Base-by-base conservation (phyloP, 2,329 filamentous ascomycete species). In the Aspergillus japonicus region DNA sequence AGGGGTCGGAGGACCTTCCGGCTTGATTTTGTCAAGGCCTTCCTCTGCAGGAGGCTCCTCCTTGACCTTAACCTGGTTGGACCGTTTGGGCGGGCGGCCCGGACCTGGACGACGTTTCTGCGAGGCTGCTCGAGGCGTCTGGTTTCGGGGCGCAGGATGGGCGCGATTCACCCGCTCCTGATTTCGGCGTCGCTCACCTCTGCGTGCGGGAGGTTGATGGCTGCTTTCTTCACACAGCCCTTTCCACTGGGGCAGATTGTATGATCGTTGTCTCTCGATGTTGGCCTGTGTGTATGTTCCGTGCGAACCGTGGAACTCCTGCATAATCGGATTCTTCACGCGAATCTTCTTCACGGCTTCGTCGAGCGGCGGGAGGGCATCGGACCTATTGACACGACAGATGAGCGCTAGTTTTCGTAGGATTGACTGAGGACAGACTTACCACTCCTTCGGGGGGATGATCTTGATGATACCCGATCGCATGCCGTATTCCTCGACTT, bases 271-370 rank as follows among this genome's bases (percentile, higher is more conserved):
- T 77, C 97, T 96, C 70, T 98, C 88, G 61, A 99, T 93, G 73
- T 99, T 99, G 71, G 95, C 91, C 75, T 99, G 95, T 39, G 94
- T 94, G 74, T 97, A 99, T 58, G 91, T 96, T 58, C 95, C 96
- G 72, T 94, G 92, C 54, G 91, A 92, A 47, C 95, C 95, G 82
- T 96, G 94, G 69, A 99, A 99, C 70, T 99, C 95, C 76, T 99
- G 95, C 72, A 92, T 96, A 74, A 99, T 98, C 3, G 95, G 95
- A 66, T 99, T 96, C 77, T 94, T 94, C 71, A 99, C 93, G 72
- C 88, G 89, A 75, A 99, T 91, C 63, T 89, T 88, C 78, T 97
- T 98, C 65, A 99, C 85, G 54, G 92, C 84, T 69, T 97, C 90
- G 71, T 95, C 88, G 63, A 97, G 85, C 42, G 85, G 81, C 16